phyloP scores from a whole-genome alignment of 192 early-diverging fungal species.

The Coemansia sp. region DNA sequence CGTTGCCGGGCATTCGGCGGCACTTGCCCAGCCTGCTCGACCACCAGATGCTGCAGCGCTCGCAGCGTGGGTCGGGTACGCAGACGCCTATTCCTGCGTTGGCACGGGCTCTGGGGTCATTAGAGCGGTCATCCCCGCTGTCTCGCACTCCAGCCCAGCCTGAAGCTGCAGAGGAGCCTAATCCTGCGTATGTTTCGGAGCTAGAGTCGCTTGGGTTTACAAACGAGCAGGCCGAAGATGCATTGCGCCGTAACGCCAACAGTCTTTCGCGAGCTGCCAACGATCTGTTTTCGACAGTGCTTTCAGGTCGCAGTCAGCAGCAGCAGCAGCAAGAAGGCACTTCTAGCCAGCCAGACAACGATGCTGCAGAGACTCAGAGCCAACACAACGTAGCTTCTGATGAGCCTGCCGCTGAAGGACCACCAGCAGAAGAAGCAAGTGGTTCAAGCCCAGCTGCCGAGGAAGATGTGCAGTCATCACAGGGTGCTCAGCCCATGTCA shows the following conservation, averaged over 20 bases:
- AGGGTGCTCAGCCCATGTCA: constrained; percentile 32
- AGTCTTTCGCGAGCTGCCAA: constrained; percentile 80
- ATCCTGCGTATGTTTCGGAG: constrained; percentile 64
- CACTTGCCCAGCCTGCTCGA: constrained; percentile 28
- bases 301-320: constrained; percentile 9
- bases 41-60: constrained; percentile 7
- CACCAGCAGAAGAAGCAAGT: constrained; percentile 46
- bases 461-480: constrained; percentile 8
- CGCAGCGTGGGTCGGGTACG: constrained; percentile 13
- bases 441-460: constrained; percentile 40
- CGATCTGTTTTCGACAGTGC: constrained; percentile 61
- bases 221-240: constrained; percentile 69
- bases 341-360: not conserved
- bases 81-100: constrained; percentile 38
- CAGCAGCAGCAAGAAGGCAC: not conserved
- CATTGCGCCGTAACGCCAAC: constrained; percentile 73
- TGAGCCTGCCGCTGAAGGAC: not conserved
- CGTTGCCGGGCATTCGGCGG: constrained; percentile 15
- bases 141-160: constrained; percentile 11
- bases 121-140: constrained; percentile 19
- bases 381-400: not conserved
- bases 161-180: constrained; percentile 32
- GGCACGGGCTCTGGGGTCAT: constrained; percentile 12
- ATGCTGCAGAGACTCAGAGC: too few species aligned
- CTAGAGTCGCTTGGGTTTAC: constrained; percentile 89